Conservation (phyloP, 164 flowering plant genomes). For the Sedum album region DNA sequence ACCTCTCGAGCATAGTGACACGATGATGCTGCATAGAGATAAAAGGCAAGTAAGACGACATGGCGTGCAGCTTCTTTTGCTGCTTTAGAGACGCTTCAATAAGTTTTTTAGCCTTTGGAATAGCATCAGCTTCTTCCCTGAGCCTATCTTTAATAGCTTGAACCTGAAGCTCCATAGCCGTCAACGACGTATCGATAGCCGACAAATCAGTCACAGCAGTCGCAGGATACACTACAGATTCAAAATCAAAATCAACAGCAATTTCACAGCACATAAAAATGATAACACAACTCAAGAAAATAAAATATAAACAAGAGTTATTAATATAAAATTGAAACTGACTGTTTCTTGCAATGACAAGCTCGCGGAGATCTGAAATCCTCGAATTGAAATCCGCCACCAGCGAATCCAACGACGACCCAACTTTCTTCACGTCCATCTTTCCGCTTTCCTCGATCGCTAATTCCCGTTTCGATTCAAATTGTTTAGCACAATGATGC, state of each 20-base stretch:
- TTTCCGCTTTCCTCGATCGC: not conserved
- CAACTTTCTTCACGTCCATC: conserved; percentile 60
- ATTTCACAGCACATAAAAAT: too few relatives aligned
- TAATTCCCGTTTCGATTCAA: not conserved
- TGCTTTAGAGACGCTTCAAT: conserved; percentile 64
- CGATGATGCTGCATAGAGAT: conserved; percentile 30
- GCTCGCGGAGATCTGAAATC: conserved; percentile 71
- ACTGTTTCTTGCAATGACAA: conserved; percentile 85
- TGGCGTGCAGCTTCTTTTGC: conserved; percentile 67
- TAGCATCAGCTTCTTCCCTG: conserved; percentile 65
- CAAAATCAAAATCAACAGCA: not conserved
- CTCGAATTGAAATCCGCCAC: conserved; percentile 66
- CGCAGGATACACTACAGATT: conserved; percentile 60
- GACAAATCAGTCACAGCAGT: conserved; percentile 54
- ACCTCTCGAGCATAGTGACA: conserved; percentile 25
- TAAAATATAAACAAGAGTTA: not conserved
- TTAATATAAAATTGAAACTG: conserved; percentile 7
- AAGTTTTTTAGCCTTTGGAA: conserved; percentile 87
- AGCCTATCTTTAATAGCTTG: conserved; percentile 63
- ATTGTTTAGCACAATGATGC: too few relatives aligned
- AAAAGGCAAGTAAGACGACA: conserved; percentile 44
- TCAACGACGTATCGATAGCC: conserved; percentile 51
- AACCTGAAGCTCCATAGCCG: conserved; percentile 78
- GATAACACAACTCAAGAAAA: too few relatives aligned
- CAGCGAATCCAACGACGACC: conserved; percentile 58